Base-by-base conservation (phyloP, 768 basidiomycete genomes). In the Vararia minispora region DNA sequence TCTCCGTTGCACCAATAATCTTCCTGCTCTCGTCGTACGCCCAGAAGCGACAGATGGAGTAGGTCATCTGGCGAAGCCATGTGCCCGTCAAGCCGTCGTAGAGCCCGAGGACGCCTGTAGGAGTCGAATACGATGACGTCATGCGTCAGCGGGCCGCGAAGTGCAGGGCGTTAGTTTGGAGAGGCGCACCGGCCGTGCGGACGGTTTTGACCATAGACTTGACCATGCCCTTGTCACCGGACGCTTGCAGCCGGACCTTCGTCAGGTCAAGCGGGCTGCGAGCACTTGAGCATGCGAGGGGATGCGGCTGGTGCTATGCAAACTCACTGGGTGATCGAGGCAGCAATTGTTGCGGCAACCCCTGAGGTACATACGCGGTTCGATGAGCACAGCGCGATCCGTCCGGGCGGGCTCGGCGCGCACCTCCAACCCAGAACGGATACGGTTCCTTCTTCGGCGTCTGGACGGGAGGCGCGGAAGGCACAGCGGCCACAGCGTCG, bases 1-100 rank as follows among this genome's bases (percentile, higher is more conserved):
- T 69, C 24, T 73, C 74, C 61, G 27, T 66, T 11, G 82, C 81
- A 16, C 83, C 83, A 0, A 91, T 50, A 6, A 80, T 46, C 64
- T 81, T 87, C 68, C 90, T 92, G 56, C 80, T 85, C 63, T 86
- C 82, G 45, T 91, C 88, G 57, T 91, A 89, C 12, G 84, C 86
- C 76, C 86, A 90, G 65, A 90, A 92, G n/a, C 88, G 70, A 57
- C 85, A 88, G 56, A 90, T 65, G 29, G 84, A 88, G 61, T 92
- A 92, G 24, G 79, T 84, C 86, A 91, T 88, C 61, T 94, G 89
- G 21, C 89, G 74, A 59, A 94, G 60, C 76, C 86, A 81, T 20
- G 89, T 94, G 22, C 88, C 89, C 2, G 79, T 66, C 42, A 90
- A 86, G 13, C 89, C 89, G 53, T 90, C 89, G 52, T 75, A 88